These are phyloP conservation scores for Entrophospora sp. DNA, from an alignment of 192 early-diverging fungal species.

Conservation along the genomic window DNA sequence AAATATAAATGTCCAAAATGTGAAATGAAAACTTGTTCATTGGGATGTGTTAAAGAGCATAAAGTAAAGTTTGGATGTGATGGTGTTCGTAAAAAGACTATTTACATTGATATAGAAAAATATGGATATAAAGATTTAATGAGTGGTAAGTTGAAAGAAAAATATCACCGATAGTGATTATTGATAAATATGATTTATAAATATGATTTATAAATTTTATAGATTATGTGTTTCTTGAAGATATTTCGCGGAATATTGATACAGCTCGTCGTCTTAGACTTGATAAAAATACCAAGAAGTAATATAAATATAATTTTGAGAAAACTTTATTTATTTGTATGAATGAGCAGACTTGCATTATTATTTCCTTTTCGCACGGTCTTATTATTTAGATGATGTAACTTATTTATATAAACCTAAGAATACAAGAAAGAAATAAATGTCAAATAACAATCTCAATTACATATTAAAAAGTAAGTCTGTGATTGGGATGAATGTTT, in stretches of 20 bases:
- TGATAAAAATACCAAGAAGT: too few relatives aligned
- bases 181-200: not conserved
- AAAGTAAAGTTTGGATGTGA: conserved; percentile 8
- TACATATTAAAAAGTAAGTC: too few relatives aligned
- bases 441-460: too few relatives aligned
- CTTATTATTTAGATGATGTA: too few relatives aligned
- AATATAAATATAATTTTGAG: too few relatives aligned
- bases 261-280: not conserved
- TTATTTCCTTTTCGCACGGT: too few relatives aligned
- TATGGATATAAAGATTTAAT: conserved; percentile 16
- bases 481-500: too few relatives aligned
- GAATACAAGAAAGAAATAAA: too few relatives aligned
- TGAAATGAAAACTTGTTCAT: not conserved
- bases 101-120: not conserved
- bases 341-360: too few relatives aligned
- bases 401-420: too few relatives aligned
- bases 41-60: conserved; percentile 3
- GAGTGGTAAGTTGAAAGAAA: not conserved
- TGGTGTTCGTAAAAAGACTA: not conserved
- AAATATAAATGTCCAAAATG: conserved; percentile 13
- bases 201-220: not conserved
- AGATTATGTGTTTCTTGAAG: conserved; percentile 14
- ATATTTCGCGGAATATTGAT: not conserved
- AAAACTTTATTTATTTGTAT: too few relatives aligned
- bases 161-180: not conserved